Conservation (phyloP, 345 rosid genomes). For the Luvunga scandens region DNA sequence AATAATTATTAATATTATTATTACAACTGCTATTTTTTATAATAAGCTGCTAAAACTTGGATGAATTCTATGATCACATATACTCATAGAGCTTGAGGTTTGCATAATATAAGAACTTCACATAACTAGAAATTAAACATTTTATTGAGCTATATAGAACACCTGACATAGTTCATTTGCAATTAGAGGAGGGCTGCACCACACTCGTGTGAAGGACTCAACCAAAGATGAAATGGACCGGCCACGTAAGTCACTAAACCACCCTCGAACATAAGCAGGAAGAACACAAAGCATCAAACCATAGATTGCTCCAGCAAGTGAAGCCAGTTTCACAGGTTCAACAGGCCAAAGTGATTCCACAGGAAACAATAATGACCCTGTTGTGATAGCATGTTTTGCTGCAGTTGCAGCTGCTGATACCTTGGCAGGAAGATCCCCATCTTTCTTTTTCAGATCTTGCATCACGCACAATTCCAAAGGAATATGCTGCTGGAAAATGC, state of each 20-base stretch:
- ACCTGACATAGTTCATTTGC: slow-evolving; percentile 90
- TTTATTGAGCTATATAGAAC: slow-evolving; percentile 15
- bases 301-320: slow-evolving; percentile 80
- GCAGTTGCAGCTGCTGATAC: slow-evolving; percentile 65
- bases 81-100: background rate
- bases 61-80: background rate
- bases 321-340: slow-evolving; percentile 58
- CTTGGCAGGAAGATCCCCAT: slow-evolving; percentile 53
- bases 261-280: slow-evolving; percentile 91
- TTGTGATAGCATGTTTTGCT: slow-evolving; percentile 59
- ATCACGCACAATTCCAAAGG: slow-evolving; percentile 54
- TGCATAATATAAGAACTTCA: background rate
- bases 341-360: slow-evolving; percentile 88
- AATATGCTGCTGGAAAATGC: slow-evolving; percentile 92
- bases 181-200: slow-evolving; percentile 92
- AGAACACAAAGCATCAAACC: slow-evolving; percentile 86
- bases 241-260: slow-evolving; percentile 88
- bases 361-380: slow-evolving; percentile 59
- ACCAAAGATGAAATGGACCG: slow-evolving; percentile 61
- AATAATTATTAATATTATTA: background rate
- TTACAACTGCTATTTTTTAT: background rate
- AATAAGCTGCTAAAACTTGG: background rate
- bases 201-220: slow-evolving; percentile 81
- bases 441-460: slow-evolving; percentile 72
- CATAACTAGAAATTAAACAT: background rate